Evolutionary conservation across 352 stramenopile genomes (phyloP), one percentile per base, ranked within the genome.

Genomic region (Phytophthora capsici): DNA sequence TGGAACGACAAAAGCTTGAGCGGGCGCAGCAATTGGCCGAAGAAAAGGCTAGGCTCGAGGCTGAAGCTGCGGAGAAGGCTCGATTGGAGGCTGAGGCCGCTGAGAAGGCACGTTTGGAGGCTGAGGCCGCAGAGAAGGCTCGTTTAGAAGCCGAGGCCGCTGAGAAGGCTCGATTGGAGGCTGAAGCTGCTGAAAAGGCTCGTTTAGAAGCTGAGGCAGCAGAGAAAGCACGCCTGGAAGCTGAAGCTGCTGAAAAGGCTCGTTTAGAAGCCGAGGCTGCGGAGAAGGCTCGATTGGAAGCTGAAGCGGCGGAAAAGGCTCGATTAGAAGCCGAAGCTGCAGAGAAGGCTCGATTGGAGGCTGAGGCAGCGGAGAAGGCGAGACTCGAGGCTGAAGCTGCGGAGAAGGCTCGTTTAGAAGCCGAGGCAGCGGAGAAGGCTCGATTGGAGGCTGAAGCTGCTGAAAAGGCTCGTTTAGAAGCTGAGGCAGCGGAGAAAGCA

Each of bases 1-100:
- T 71, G 1, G 64, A 71, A 41, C 55, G 49, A 43, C 45, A 66
- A 13, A 80, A 78, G 34, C 55, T 57, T 23, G 55, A 57, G 12
- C 52, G 60, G 26, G 55, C 57, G 19, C 55, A 57, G 40, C 28
- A 60, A 25, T 19, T 63, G 17, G 62, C 53, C 2, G 37, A 44
- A 12, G 56, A 76, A 41, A 72, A 57, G 14, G 49, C 34, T 14
- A 13, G 20, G 3, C 22, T 45, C 1, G 49, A 57, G 25, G 49
- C 32, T 2, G 36, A 57, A 6, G 38, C 38, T 2, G 38, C 38
- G 4, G 49, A 57, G 16, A 57, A 40, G 7, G 45, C 16, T 16
- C 34, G 45, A 1, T 9, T 38, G 0, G 22, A 16, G 9, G 6
- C 46, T 4, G 52, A 59, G 8, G 40, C 25, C 3, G 51, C 45